Evolutionary conservation across 352 stramenopile genomes (phyloP), one percentile per base, ranked within the genome.

Genomic region (Thalassiosira allenii): DNA sequence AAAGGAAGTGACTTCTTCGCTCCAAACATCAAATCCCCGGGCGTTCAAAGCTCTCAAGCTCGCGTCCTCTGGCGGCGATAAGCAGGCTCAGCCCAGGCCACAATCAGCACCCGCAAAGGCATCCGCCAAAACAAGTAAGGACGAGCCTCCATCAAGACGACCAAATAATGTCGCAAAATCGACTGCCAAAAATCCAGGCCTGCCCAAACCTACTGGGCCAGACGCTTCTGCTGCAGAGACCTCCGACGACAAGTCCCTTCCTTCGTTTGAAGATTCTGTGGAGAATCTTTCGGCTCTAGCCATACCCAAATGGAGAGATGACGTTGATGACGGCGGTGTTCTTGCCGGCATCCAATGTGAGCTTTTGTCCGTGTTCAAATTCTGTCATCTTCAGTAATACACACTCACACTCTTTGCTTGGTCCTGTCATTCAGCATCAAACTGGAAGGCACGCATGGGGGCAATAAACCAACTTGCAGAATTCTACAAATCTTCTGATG

Each of bases 281-380:
- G 53, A 85, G 20, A 65, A 79, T 62, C 44, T 91, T 20, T 67
- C 71, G 34, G 51, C 22, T 22, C 43, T 93, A 22, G 47, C 44
- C 23, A 91, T 95, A 53, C 75, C 91, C 12, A 69, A 84, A 51
- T 95, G 89, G 87, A 71, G 83, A 62, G 80, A 82, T 75, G 57
- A 77, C 33, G 66, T 87, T 29, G 88, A 93, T 17, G 64, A 92
- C 54, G 86, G 66, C 23, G 91, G 88, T 17, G 64, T 94, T 71
- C 64, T 94, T 49, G 71, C 77, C 40, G 85, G 91, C 12, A 73
- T 93, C 37, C 30, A 86, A 74, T 89, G 84, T 91, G 58, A 89
- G 84, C 81, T 43, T 20, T 52, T 65, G 41, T n/a, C n/a, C n/a
- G n/a, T n/a, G n/a, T n/a, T n/a, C n/a, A n/a, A n/a, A n/a, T n/a